These are phyloP conservation scores for Cordyceps militaris DNA, from an alignment of 2,329 filamentous ascomycete species.

Conservation along the genomic window DNA sequence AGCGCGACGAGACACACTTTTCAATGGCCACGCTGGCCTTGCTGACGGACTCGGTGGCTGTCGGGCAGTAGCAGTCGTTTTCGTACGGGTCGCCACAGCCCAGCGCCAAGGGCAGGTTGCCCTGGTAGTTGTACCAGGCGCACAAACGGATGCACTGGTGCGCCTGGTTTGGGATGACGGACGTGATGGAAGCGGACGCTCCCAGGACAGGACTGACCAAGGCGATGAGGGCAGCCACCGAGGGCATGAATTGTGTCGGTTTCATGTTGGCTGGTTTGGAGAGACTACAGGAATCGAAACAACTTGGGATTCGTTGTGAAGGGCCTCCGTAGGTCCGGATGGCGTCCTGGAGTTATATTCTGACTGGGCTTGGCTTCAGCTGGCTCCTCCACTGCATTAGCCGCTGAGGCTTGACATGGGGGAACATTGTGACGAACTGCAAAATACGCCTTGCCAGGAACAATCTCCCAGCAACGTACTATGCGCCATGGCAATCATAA, in stretches of 20 bases:
- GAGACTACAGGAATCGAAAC: not conserved
- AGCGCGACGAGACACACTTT: slow-evolving; percentile 18
- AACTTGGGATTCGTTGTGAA: not conserved
- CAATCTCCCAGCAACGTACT: not conserved
- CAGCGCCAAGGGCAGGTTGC: slow-evolving; percentile 19
- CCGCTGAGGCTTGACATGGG: not conserved
- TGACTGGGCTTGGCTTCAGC: not conserved
- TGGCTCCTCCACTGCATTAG: not conserved
- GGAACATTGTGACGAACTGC: not conserved
- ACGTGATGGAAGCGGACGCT: not conserved
- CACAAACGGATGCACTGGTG: not conserved
- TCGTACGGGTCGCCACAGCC: slow-evolving; percentile 20
- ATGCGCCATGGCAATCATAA: not conserved
- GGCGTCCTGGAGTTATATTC: not conserved
- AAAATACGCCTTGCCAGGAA: not conserved
- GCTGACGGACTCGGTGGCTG: slow-evolving; percentile 16
- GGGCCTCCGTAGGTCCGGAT: not conserved
- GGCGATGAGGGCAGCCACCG: not conserved
- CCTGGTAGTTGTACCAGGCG: slow-evolving; percentile 3
- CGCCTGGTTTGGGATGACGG: not conserved
- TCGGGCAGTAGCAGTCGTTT: slow-evolving; percentile 23
- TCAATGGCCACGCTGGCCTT: slow-evolving; percentile 18
- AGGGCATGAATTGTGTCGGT: not conserved
- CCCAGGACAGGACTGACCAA: not conserved
- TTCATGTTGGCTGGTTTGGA: not conserved